phyloP scores from a whole-genome alignment of 2,329 filamentous ascomycete genomes.

The Cryphonectria nitschkei region DNA sequence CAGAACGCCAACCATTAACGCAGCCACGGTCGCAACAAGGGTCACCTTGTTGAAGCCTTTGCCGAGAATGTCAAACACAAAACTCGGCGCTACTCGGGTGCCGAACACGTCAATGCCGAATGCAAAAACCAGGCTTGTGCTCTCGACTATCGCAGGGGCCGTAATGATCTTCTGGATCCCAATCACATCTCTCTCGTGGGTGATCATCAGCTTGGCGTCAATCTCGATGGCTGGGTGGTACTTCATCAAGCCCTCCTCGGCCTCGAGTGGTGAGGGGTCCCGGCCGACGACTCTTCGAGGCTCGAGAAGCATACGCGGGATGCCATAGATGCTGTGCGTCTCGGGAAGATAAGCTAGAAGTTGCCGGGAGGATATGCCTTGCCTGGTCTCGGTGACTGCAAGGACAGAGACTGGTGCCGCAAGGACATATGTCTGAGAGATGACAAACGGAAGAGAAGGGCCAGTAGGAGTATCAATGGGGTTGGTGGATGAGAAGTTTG shows the following conservation, averaged over 20 bases:
- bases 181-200: conserved; percentile 80
- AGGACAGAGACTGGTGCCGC: conserved; percentile 78
- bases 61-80: conserved; percentile 88
- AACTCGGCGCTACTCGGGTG: conserved; percentile 82
- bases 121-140: conserved; percentile 86
- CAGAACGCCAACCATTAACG: conserved; percentile 74
- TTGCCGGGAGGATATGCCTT: conserved; percentile 86
- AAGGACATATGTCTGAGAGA: conserved; percentile 81
- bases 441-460: conserved; percentile 69
- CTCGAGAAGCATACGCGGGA: conserved; percentile 80
- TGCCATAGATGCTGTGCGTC: conserved; percentile 73
- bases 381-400: conserved; percentile 83
- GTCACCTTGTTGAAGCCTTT: conserved; percentile 92
- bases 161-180: conserved; percentile 76
- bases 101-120: conserved; percentile 90
- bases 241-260: conserved; percentile 78
- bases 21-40: conserved; percentile 80
- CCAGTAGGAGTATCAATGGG: conserved; percentile 61
- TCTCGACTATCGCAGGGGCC: conserved; percentile 81
- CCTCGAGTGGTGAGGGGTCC: conserved; percentile 78
- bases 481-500: conserved; percentile 78
- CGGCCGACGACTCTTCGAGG: conserved; percentile 84
- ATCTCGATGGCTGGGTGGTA: conserved; percentile 82
- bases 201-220: conserved; percentile 78
- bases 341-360: conserved; percentile 78